Base-by-base conservation (phyloP, 2,329 filamentous ascomycete species). In the Septoria linicola region DNA sequence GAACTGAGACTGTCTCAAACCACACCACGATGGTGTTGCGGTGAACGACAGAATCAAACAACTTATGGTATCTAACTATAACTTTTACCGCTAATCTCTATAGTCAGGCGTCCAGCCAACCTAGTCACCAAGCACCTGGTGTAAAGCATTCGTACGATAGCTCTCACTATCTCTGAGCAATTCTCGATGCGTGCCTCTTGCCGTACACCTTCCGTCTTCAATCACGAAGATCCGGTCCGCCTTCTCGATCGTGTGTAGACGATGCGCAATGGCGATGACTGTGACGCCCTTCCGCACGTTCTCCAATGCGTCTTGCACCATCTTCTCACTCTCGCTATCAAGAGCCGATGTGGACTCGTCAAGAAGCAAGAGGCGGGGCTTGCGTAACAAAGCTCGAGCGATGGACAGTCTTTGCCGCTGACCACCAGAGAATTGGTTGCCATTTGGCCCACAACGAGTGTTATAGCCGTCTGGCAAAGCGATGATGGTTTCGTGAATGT, bases 401-500 rank as follows among this genome's bases (percentile, higher is more conserved):
- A 75, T 73, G 1, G 72, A 70, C 0, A 74, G 56, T 3, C 72
- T 63, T 51, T 75, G 72, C 23, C 68, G 65, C 41, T 75, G 72
- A 3, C 72, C 72, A 21, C 72, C 72, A 13, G 71, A 73, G 11
- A 75, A 60, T 39, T 70, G 67, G 23, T 66, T 70, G 5, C 71
- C 72, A 27, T 68, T 70, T 4, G 68, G 63, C 8, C 72, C 72
- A 51, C 68, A 70, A n/a, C 67, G 66, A 0, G 84, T 88, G 10
- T 84, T 70, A 63, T 88, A 88, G 0, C 83, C 83, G 11, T 84
- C 71, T 0, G 84, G 83, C 13, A 89, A 70, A 1, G 75, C 70
- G 50, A 73, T 70, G 59, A 89, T 85, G 19, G 80, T 81, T 20
- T 88, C 82, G 68, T 88, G 84, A 55, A 89, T 86, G 63, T 86